Base-by-base conservation (phyloP, 768 basidiomycete species). In the Suillus occidentalis region DNA sequence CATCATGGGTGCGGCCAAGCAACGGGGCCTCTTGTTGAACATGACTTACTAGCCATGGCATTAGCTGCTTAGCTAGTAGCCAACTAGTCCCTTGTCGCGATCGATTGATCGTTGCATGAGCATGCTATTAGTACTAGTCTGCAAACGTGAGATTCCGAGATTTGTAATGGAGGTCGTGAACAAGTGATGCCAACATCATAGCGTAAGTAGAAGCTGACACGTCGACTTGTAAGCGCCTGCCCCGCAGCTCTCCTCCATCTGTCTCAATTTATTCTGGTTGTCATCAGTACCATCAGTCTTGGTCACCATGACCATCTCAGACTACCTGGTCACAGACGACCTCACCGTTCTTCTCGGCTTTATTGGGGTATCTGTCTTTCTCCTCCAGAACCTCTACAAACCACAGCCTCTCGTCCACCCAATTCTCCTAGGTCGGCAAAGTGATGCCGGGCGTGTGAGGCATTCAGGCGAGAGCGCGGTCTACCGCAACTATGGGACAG, bases 361-460 rank as follows among this genome's bases (percentile, higher is more conserved):
- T 67, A 88, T 90, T 42, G 87, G 87, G 5, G 89, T 88, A 3
- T 90, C 90, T 10, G 84, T 92, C 45, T 92, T 92, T 73, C 82
- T 92, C 39, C 80, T 93, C 52, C 88, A 88, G 72, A 92, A 87
- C 73, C 79, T 92, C 66, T 91, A 92, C 78, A 91, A 85, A 69
- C 91, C 90, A 4, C 90, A 91, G 69, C 89, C 90, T 2, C 85
- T 96, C 50, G 94, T 96, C 0, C 95, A 97, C 72, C 95, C 95
- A n/a, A 91, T 98, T 68, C 83, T 97, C 10, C 84, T 98, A 1
- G 95, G 95, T 8, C 82, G 94, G 59, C 95, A 98, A 82, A 94
- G 93, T 70, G 96, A 97, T 75, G 90, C 90, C 34, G 89, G 88
- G 14, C 83, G 89, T 59, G 92, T 95, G 4, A 82, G 95, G 61